phyloP scores from a whole-genome alignment of 805 yeast genomes.

The Yarrowia sp. region DNA sequence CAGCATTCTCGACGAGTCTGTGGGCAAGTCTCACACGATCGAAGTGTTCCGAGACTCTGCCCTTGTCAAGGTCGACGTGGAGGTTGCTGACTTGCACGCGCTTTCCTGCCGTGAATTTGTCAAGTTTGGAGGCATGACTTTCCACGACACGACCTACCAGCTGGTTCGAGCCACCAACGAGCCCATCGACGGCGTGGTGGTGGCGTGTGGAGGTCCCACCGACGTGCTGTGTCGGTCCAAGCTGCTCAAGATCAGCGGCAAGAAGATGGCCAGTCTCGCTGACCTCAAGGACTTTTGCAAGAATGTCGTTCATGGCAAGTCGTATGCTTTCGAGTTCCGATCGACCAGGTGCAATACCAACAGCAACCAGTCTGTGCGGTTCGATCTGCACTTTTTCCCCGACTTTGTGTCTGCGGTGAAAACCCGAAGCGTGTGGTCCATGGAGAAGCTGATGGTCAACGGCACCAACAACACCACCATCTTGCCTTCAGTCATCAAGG shows the following conservation, averaged over 20 bases:
- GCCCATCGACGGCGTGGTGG: constrained; percentile 80
- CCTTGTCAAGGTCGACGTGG: constrained; percentile 57
- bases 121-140: constrained; percentile 84
- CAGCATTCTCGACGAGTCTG: constrained; percentile 73
- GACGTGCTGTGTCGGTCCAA: constrained; percentile 66
- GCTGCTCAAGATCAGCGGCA: constrained; percentile 42
- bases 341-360: background rate
- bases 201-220: constrained; percentile 65
- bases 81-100: constrained; percentile 76
- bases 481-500: constrained; percentile 2
- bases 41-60: constrained; percentile 77
- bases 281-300: constrained; percentile 7
- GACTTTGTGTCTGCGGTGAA: constrained; percentile 4
- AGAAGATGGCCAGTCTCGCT: background rate
- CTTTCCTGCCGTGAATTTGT: constrained; percentile 84
- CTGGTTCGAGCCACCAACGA: constrained; percentile 83
- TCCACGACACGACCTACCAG: constrained; percentile 86
- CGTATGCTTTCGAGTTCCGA: constrained; percentile 19
- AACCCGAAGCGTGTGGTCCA: constrained; percentile 55
- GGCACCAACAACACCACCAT: background rate
- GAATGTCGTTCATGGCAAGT: constrained; percentile 1
- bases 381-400: constrained; percentile 32
- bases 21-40: constrained; percentile 64
- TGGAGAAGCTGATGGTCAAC: constrained; percentile 3
- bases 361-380: constrained; percentile 21